phyloP scores from a whole-genome alignment of 257 asterid species.

The Solanum boliviense region DNA sequence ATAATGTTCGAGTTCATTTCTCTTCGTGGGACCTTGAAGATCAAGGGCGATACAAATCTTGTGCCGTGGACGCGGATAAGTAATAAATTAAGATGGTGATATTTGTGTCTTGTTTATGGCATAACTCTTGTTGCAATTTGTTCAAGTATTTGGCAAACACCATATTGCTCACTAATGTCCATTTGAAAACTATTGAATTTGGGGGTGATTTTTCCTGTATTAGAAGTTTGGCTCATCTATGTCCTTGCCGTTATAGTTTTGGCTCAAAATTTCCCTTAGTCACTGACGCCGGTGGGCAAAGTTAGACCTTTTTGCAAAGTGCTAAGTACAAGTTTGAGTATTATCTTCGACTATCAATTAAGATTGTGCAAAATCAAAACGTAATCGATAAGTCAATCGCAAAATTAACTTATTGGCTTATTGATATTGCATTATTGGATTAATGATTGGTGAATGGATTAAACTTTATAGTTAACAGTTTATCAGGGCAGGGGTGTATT shows the following conservation, averaged over 20 bases:
- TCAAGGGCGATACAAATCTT: neutral
- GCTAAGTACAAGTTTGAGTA: neutral
- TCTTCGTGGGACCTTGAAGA: neutral
- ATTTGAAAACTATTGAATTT: neutral
- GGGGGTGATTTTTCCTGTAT: neutral
- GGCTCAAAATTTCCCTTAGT: neutral
- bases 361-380: fast-evolving
- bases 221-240: neutral
- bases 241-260: neutral
- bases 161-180: neutral
- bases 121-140: neutral
- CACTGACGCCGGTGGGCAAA: neutral
- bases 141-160: neutral
- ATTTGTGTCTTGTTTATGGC: neutral
- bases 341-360: neutral
- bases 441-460: neutral
- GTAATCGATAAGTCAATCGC: fast-evolving
- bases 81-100: neutral
- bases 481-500: fast-evolving
- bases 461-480: fast-evolving
- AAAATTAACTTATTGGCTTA: neutral
- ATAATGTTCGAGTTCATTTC: neutral
- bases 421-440: fast-evolving
- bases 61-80: neutral
- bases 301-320: neutral